Evolutionary conservation across 345 rosid genomes (phyloP), one percentile per base, ranked within the genome.

Genomic region (Salix viminalis): DNA sequence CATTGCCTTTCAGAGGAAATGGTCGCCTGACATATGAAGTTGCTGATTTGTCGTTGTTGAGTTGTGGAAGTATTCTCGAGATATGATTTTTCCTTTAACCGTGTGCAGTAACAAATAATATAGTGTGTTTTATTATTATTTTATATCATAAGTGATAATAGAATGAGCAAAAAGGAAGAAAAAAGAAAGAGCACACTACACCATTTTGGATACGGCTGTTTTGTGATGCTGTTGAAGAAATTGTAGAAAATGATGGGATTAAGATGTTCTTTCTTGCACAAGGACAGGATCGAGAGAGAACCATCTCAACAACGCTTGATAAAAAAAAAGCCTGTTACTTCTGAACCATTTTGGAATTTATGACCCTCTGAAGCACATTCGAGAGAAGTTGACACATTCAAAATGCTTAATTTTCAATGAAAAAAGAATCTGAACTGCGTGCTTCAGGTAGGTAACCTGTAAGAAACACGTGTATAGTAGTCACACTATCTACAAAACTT

Each of bases 41-140:
- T 74, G 41, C 77, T 69, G 78, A 62, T 79, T 79, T 79, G 69
- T 74, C 30, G 50, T 67, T 79, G 74, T 74, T 48, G 76, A 79
- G 72, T 58, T 75, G 83, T 77, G 82, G 77, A 56, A 81, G 71
- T 77, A 79, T 76, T 75, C 68, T 79, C 76, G 79, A 82, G 79
- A 74, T 65, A 74, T 44, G 73, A 77, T 83, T 85, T 88, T 90
- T 88, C 76, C 81, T 89, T 89, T 90, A 87, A 84, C 84, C 86
- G 96, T 85, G 91, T 88, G 96, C 89, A 89, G 90, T 86, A 80
- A 88, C 86, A 32, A 32, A 32, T 32, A 32, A 32, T 32, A 32
- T 32, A 32, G 34, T 32, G 34, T 32, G 34, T 32, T 32, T 32
- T 32, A 32, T 32, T 32, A 3, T 32, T 32, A 32, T 32, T 32